These are phyloP conservation scores for Curvularia lunata DNA, from an alignment of 2,329 filamentous ascomycete genomes.

Conservation along the genomic window DNA sequence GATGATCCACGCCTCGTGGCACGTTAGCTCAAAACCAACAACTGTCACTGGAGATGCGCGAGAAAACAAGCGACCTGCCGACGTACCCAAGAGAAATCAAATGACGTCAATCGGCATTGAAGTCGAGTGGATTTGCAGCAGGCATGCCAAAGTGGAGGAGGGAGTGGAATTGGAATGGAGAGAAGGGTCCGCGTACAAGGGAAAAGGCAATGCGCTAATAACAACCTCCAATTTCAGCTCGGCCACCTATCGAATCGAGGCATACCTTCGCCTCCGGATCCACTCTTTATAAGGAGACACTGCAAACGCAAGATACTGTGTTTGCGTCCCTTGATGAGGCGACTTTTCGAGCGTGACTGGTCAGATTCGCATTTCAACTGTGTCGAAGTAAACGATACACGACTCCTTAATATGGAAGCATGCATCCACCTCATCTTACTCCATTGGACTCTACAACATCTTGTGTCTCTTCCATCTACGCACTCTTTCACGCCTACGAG, in stretches of 20 bases:
- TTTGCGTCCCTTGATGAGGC: not conserved
- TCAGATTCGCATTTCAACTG: not conserved
- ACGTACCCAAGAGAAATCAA: constrained; percentile 25
- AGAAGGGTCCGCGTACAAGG: constrained; percentile 29
- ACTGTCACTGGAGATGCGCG: constrained; percentile 17
- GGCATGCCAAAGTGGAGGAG: constrained; percentile 27
- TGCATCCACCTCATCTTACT: not conserved
- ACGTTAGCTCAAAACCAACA: constrained; percentile 36
- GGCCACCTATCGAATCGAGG: constrained; percentile 39
- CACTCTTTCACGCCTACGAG: not conserved
- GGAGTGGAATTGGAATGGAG: constrained; percentile 36
- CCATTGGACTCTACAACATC: not conserved
- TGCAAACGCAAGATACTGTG: not conserved
- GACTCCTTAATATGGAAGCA: not conserved
- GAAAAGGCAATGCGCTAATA: constrained; percentile 41
- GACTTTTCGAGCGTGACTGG: not conserved
- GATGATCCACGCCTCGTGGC: constrained; percentile 45
- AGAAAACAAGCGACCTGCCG: constrained; percentile 12
- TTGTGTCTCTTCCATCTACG: not conserved
- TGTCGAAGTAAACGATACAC: not conserved
- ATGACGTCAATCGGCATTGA: constrained; percentile 16
- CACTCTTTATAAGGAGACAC: constrained; percentile 9
- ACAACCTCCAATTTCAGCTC: constrained; percentile 47
- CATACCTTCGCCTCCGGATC: constrained; percentile 33
- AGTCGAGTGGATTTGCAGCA: constrained; percentile 21